These are phyloP conservation scores for Aulographum hederae DNA, from an alignment of 2,329 filamentous ascomycete species.

Conservation along the genomic window DNA sequence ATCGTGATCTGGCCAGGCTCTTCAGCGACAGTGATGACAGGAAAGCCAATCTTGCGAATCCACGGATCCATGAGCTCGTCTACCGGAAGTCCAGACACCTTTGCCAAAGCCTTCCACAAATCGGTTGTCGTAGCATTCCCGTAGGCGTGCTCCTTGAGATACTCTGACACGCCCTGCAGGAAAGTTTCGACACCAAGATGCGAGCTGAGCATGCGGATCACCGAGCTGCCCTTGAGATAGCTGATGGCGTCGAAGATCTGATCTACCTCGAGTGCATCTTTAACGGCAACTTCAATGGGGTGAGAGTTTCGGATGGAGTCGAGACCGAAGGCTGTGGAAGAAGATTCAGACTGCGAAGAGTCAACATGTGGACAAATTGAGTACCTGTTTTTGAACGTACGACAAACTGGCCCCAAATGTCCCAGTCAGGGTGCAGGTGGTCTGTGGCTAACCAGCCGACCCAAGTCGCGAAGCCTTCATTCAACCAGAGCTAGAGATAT, in stretches of 20 bases:
- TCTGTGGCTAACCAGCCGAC: slow-evolving; percentile 90
- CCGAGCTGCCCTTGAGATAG: slow-evolving; percentile 90
- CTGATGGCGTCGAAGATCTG: slow-evolving; percentile 97
- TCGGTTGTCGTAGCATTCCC: slow-evolving; percentile 81
- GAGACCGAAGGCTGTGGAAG: slow-evolving; percentile 78
- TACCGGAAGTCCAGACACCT: slow-evolving; percentile 77
- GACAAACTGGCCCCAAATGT: slow-evolving; percentile 95
- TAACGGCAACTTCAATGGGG: slow-evolving; percentile 88
- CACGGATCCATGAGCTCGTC: slow-evolving; percentile 78
- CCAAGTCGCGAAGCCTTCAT: slow-evolving; percentile 96
- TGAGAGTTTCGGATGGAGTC: slow-evolving; percentile 85
- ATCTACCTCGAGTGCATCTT: slow-evolving; percentile 85
- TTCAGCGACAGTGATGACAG: slow-evolving; percentile 72
- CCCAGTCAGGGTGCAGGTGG: slow-evolving; percentile 88
- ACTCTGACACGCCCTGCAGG: slow-evolving; percentile 74
- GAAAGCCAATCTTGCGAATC: slow-evolving; percentile 93
- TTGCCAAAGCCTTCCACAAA: slow-evolving; percentile 73
- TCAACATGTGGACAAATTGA: slow-evolving; percentile 13
- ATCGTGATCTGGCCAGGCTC: slow-evolving; percentile 66
- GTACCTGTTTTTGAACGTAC: slow-evolving; percentile 41
- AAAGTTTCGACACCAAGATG: slow-evolving; percentile 80
- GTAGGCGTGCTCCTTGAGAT: slow-evolving; percentile 77
- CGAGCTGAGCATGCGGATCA: slow-evolving; percentile 87
- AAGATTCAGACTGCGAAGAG: slow-evolving; percentile 54
- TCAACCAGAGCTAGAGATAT: slow-evolving; percentile 88